phyloP scores from a whole-genome alignment of 768 basidiomycete genomes.

The Boletus reticuloceps region DNA sequence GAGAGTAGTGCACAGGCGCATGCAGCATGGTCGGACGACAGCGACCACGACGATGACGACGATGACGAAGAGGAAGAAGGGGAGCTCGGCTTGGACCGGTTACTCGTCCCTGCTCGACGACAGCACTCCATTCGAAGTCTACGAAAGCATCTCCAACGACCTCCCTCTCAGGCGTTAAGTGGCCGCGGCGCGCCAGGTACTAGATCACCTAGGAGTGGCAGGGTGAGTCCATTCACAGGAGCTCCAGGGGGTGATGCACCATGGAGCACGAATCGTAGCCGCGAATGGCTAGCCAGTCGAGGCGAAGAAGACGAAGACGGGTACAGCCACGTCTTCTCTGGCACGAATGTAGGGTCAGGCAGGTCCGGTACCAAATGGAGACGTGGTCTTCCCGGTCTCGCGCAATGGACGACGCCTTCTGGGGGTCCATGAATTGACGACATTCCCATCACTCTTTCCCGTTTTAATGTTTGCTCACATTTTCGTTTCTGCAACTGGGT shows the following conservation, averaged over 20 bases:
- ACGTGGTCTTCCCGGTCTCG: conserved; percentile 32
- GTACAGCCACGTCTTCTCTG: conserved; percentile 22
- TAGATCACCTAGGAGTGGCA: conserved; percentile 17
- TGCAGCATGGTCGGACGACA: conserved; percentile 20
- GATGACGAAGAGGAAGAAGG: conserved; percentile 49
- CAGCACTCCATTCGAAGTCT: conserved; percentile 75
- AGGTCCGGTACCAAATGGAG: conserved; percentile 27
- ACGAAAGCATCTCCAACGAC: conserved; percentile 53
- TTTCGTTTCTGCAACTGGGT: conserved; percentile 9
- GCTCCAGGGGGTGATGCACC: conserved; percentile 17
- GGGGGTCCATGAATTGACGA: neutral
- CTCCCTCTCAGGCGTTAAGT: conserved; percentile 2
- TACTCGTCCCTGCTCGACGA: conserved; percentile 68
- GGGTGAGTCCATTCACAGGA: conserved; percentile 16
- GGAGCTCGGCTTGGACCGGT: conserved; percentile 62
- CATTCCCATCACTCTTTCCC: neutral
- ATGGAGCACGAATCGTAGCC: conserved; percentile 19
- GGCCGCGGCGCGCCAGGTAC: conserved; percentile 14
- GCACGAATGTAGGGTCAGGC: conserved; percentile 14
- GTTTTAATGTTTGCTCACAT: conserved; percentile 1
- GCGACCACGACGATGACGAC: conserved; percentile 35
- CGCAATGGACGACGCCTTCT: conserved; percentile 28
- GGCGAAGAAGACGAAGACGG: conserved; percentile 30
- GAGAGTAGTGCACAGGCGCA: conserved; percentile 16
- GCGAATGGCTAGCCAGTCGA: conserved; percentile 27